phyloP scores from a whole-genome alignment of 352 stramenopile species.

The Pythium diclinum region DNA sequence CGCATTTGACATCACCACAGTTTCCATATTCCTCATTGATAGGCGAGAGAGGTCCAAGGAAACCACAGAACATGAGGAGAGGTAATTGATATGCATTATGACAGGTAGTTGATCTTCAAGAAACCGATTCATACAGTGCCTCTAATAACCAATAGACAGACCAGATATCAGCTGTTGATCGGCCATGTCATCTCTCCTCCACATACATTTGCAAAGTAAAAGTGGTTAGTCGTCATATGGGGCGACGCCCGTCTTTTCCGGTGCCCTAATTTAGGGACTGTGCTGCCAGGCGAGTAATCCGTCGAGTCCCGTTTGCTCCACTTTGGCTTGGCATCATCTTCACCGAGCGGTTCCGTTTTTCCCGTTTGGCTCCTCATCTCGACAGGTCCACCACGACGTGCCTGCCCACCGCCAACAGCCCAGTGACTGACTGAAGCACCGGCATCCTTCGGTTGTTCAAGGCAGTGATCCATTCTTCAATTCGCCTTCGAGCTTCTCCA shows the following conservation, averaged over 20 bases:
- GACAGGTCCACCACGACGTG: neutral
- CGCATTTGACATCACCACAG: neutral
- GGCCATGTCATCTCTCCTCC: neutral
- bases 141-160: neutral
- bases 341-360: neutral
- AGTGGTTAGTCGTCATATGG: neutral
- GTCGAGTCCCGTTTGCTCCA: slow-evolving; percentile 1
- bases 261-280: neutral
- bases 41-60: neutral
- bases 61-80: neutral
- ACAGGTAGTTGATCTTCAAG: neutral
- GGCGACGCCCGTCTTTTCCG: neutral
- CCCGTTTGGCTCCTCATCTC: neutral
- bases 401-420: neutral
- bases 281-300: neutral
- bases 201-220: neutral
- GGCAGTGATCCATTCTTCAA: neutral
- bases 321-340: slow-evolving; percentile 3
- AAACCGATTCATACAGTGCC: neutral
- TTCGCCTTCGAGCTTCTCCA: neutral
- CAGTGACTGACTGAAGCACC: neutral
- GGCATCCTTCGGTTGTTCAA: neutral
- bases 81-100: neutral
- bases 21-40: neutral
- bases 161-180: neutral